A percentile compares a stretch with the other conserved stretches of the same genome.
Evolutionary conservation across 2,329 filamentous ascomycete species (phyloP).

Genomic region (Erysiphe pulchra): DNA sequence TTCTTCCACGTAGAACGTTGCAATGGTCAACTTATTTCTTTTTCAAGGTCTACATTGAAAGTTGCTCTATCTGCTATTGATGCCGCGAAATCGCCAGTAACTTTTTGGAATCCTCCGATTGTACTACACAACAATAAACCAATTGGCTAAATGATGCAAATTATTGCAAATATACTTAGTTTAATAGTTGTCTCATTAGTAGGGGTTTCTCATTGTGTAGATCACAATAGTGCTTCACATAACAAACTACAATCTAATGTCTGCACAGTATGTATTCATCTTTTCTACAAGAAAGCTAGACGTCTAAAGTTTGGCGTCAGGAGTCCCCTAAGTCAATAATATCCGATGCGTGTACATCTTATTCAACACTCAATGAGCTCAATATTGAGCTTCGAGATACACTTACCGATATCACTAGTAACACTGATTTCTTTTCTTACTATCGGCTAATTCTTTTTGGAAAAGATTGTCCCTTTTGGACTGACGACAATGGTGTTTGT

Average conservation of each 20-base stretch:
- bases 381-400: slow-evolving; percentile 55
- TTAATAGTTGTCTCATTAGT: slow-evolving; percentile 34
- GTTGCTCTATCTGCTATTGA: too few relatives aligned
- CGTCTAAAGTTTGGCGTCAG: slow-evolving; percentile 20
- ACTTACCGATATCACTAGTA: slow-evolving; percentile 54
- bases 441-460: slow-evolving; percentile 89
- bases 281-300: too few relatives aligned
- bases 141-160: neutral
- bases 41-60: too few relatives aligned
- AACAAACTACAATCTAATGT: slow-evolving; percentile 9
- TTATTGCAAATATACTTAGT: slow-evolving; percentile 29
- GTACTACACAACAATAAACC: too few relatives aligned
- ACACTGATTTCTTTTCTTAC: slow-evolving; percentile 94
- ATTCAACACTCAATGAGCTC: slow-evolving; percentile 63
- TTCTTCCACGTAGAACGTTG: too few relatives aligned
- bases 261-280: slow-evolving; percentile 14
- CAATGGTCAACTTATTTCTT: too few relatives aligned
- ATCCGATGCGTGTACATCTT: slow-evolving; percentile 83
- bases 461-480: slow-evolving; percentile 90
- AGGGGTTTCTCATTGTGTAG: slow-evolving; percentile 19
- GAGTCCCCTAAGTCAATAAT: slow-evolving; percentile 76
- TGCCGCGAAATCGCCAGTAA: too few relatives aligned
- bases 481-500: slow-evolving; percentile 78
- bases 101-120: too few relatives aligned
- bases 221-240: slow-evolving; percentile 4